Evolutionary conservation across 306 rosid genomes (phyloP).

Genomic region (Ziziphus jujuba): DNA sequence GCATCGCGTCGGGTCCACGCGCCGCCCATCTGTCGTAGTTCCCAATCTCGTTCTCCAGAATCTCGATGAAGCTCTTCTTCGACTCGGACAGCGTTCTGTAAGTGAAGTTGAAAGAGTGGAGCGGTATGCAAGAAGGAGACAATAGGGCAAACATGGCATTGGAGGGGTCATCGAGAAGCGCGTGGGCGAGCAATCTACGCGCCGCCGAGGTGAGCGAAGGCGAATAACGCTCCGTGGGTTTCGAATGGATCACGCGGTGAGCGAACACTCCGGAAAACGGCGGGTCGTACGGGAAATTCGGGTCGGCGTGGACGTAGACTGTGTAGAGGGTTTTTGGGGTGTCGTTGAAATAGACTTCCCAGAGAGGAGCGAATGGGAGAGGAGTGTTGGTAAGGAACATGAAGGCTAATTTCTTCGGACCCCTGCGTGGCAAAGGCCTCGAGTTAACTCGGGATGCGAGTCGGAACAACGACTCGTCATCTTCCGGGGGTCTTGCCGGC

Average conservation of each 20-base stretch:
- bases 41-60: conserved; percentile 37
- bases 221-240: conserved; percentile 38
- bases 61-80: conserved; percentile 66
- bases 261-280: conserved; percentile 60
- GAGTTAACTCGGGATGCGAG: conserved; percentile 39
- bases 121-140: conserved; percentile 62
- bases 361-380: conserved; percentile 63
- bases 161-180: conserved; percentile 49
- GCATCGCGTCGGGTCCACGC: conserved; percentile 61
- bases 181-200: conserved; percentile 58
- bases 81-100: conserved; percentile 36
- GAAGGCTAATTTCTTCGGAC: conserved; percentile 52
- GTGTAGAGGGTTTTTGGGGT: conserved; percentile 39
- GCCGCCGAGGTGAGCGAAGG: conserved; percentile 54
- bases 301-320: conserved; percentile 72
- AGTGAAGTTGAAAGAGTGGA: conserved; percentile 65
- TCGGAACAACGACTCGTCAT: conserved; percentile 36
- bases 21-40: conserved; percentile 61
- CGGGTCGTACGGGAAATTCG: conserved; percentile 35
- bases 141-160: conserved; percentile 62
- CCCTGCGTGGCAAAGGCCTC: conserved; percentile 24
- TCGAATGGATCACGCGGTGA: conserved; percentile 48
- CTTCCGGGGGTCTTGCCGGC: conserved; percentile 3
- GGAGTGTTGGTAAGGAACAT: conserved; percentile 60
- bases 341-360: conserved; percentile 55